Conservation (phyloP, 108 stramenopile species). For the Pelagomonas calceolata region DNA sequence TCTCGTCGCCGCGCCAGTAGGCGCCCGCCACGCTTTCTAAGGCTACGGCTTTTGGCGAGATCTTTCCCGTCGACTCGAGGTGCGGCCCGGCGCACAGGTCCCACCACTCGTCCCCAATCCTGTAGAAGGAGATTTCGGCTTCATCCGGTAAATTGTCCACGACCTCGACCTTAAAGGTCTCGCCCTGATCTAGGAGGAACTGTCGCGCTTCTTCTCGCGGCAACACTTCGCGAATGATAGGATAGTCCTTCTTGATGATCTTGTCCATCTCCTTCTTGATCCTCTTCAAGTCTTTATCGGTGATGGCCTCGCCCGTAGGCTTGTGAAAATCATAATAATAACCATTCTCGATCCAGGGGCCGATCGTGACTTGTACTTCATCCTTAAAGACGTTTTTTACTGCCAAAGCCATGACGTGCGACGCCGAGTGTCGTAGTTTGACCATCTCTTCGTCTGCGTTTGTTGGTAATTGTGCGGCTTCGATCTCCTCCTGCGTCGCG, state of each 20-base stretch:
- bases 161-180: conserved; percentile 91
- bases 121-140: conserved; percentile 89
- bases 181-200: conserved; percentile 64
- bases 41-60: conserved; percentile 60
- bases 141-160: conserved; percentile 75
- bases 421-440: conserved; percentile 80
- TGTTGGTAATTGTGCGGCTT: too few relatives aligned
- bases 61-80: conserved; percentile 68
- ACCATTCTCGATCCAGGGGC: conserved; percentile 95
- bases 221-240: conserved; percentile 76
- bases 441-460: conserved; percentile 81
- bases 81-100: conserved; percentile 96
- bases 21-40: conserved; percentile 46
- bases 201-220: conserved; percentile 69
- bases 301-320: conserved; percentile 54
- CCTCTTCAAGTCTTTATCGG: conserved; percentile 65
- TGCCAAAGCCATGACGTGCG: conserved; percentile 98
- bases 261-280: conserved; percentile 94
- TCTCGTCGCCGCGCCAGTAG: conserved; percentile 98
- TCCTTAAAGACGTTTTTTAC: conserved; percentile 75
- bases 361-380: conserved; percentile 88
- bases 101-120: conserved; percentile 91
- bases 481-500: too few relatives aligned
- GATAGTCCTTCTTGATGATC: conserved; percentile 74
- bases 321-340: conserved; percentile 94